A percentile compares a stretch with the other conserved stretches of the same genome.
Conservation (phyloP, 768 basidiomycete genomes). For the Rossbeevera mucosa region DNA sequence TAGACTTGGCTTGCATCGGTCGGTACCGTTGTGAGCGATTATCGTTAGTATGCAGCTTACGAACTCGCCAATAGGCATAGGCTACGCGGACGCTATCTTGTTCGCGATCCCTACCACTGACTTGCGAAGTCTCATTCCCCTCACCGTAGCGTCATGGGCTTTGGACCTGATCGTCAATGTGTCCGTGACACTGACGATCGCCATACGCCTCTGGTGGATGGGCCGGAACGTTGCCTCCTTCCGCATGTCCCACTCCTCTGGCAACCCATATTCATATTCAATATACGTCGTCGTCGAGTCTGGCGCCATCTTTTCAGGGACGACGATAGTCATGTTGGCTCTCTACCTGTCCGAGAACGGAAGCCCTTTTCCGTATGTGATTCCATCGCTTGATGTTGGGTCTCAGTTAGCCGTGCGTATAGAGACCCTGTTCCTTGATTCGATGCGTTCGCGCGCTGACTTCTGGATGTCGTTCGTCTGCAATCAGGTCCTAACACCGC, state of each 20-base stretch:
- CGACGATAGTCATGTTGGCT: slow-evolving; percentile 16
- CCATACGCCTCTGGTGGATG: slow-evolving; percentile 18
- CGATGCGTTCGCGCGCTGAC: background rate
- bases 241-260: background rate
- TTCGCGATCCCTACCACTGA: slow-evolving; percentile 9
- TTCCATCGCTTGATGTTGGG: slow-evolving; percentile 14
- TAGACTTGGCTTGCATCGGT: slow-evolving; percentile 20
- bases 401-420: slow-evolving; percentile 19
- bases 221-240: slow-evolving; percentile 9
- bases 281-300: slow-evolving; percentile 20
- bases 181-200: slow-evolving; percentile 20
- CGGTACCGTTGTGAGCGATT: background rate
- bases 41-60: background rate
- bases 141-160: slow-evolving; percentile 14
- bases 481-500: slow-evolving; percentile 14
- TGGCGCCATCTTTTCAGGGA: slow-evolving; percentile 15
- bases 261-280: slow-evolving; percentile 9
- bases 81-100: slow-evolving; percentile 9
- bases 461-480: background rate
- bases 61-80: slow-evolving; percentile 2
- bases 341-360: slow-evolving; percentile 7
- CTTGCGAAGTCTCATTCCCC: slow-evolving; percentile 2
- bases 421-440: background rate
- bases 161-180: slow-evolving; percentile 21
- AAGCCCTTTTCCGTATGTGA: slow-evolving; percentile 8